Evolutionary conservation across 768 basidiomycete genomes (phyloP).

Genomic region (Pleurotus cornucopiae): DNA sequence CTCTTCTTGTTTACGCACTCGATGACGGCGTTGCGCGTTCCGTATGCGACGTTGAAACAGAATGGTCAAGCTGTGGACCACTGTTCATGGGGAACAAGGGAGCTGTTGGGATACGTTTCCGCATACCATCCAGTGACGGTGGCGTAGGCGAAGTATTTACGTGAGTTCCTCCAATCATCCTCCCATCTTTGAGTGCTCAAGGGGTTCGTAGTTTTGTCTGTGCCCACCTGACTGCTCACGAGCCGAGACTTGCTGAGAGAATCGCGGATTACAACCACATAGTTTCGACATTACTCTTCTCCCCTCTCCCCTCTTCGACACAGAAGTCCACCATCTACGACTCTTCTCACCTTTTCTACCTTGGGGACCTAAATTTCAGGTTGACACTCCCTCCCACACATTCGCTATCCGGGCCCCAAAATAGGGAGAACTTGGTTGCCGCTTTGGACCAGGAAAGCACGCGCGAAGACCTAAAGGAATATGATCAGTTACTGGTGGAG

Average conservation of each 20-base stretch:
- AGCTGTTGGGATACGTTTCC: slow-evolving; percentile 84
- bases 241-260: slow-evolving; percentile 56
- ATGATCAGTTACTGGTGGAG: slow-evolving; percentile 67
- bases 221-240: slow-evolving; percentile 87
- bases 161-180: slow-evolving; percentile 43
- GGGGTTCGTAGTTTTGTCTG: slow-evolving; percentile 69
- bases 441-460: slow-evolving; percentile 43
- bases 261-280: slow-evolving; percentile 81
- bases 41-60: slow-evolving; percentile 63
- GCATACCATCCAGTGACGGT: slow-evolving; percentile 53
- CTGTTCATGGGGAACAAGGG: slow-evolving; percentile 92
- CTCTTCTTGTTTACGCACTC: slow-evolving; percentile 80
- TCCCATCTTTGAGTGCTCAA: not conserved
- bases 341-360: slow-evolving; percentile 87
- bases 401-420: slow-evolving; percentile 32
- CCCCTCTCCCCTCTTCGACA: slow-evolving; percentile 38
- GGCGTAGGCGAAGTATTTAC: slow-evolving; percentile 74
- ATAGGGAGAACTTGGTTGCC: slow-evolving; percentile 30
- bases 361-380: slow-evolving; percentile 94
- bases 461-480: slow-evolving; percentile 62
- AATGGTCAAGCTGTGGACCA: slow-evolving; percentile 72
- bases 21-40: slow-evolving; percentile 61
- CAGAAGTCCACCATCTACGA: slow-evolving; percentile 65
- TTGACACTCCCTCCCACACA: slow-evolving; percentile 59
- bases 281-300: slow-evolving; percentile 75